Conservation (phyloP, 495 filamentous ascomycete genomes). For the Penicillium alfredii region DNA sequence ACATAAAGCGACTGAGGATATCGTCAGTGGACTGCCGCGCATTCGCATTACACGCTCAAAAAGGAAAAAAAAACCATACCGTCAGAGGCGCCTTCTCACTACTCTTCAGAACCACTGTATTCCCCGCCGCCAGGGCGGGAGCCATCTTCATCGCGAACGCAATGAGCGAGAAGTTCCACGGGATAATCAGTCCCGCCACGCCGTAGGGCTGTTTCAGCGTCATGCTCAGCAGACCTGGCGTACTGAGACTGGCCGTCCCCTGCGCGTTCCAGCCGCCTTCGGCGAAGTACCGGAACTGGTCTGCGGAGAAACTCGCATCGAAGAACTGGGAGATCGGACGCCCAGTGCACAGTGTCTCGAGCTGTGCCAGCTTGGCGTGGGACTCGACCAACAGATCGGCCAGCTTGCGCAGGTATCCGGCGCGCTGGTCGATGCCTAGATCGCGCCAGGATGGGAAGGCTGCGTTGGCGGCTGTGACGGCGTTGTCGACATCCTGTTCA, state of each 20-base stretch:
- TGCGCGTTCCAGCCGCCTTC: constrained; percentile 28
- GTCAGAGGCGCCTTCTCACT: constrained; percentile 54
- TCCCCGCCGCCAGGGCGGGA: constrained; percentile 52
- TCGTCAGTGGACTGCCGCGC: constrained; percentile 46
- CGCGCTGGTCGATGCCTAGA: constrained; percentile 39
- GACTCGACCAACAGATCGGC: constrained; percentile 46
- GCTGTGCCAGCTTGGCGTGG: constrained; percentile 44
- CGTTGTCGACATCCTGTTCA: constrained; percentile 50
- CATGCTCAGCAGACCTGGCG: constrained; percentile 49
- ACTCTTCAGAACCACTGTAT: constrained; percentile 53
- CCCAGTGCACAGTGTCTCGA: constrained; percentile 35
- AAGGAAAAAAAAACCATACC: constrained; percentile 18
- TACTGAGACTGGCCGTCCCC: constrained; percentile 53
- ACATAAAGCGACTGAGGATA: constrained; percentile 56
- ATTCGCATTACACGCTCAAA: too few relatives aligned
- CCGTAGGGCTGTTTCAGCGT: constrained; percentile 31
- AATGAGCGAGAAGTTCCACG: constrained; percentile 32
- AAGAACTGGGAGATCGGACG: constrained; percentile 26
- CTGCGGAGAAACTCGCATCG: constrained; percentile 16
- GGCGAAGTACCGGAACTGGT: constrained; percentile 23
- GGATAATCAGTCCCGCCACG: constrained; percentile 29
- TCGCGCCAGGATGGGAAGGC: constrained; percentile 57
- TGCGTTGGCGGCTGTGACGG: constrained; percentile 52
- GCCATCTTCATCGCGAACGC: constrained; percentile 48
- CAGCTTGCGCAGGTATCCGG: constrained; percentile 46